Evolutionary conservation across 1,284 basidiomycete species (phyloP).

Genomic region (Meripilus lineatus): DNA sequence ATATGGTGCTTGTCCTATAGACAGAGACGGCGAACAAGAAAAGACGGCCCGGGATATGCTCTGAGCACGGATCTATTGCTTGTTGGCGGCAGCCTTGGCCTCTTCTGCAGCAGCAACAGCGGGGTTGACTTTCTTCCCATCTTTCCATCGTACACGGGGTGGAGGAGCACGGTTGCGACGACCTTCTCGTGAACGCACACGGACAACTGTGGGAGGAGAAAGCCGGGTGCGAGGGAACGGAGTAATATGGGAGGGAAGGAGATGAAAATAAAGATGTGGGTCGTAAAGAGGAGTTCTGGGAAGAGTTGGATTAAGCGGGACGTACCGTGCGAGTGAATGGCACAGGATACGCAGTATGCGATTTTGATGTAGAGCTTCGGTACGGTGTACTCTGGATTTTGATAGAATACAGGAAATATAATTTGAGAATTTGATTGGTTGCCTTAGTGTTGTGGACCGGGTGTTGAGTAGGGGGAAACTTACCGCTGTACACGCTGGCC

Average conservation of each 20-base stretch:
- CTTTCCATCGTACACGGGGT: constrained; percentile 95
- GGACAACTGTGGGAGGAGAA: constrained; percentile 73
- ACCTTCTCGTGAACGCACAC: constrained; percentile 90
- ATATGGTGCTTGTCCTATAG: too few species aligned
- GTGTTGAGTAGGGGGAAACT: constrained; percentile 32
- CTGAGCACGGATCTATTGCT: constrained; percentile 16
- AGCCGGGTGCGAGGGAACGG: too few species aligned
- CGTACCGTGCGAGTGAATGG: constrained; percentile 97
- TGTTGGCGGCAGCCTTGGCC: constrained; percentile 33
- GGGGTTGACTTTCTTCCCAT: constrained; percentile 91
- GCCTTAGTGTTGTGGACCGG: not conserved
- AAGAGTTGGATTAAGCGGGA: too few species aligned
- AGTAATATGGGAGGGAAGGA: too few species aligned
- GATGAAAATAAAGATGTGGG: too few species aligned
- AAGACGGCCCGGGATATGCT: constrained; percentile 7
- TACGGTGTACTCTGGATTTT: constrained; percentile 81
- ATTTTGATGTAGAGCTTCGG: constrained; percentile 99
- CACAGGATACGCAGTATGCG: constrained; percentile 98
- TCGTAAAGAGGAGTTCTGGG: too few species aligned
- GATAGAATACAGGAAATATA: not conserved
- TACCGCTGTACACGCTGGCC: constrained; percentile 90
- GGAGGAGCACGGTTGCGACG: constrained; percentile 96
- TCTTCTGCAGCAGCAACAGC: constrained; percentile 57
- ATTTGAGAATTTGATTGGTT: not conserved
- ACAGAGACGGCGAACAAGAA: constrained; percentile 16